A percentile compares a stretch with the other conserved stretches of the same genome.
These are phyloP conservation scores for Fusarium denticulatum DNA, from an alignment of 2,329 filamentous ascomycete species.

Conservation along the genomic window DNA sequence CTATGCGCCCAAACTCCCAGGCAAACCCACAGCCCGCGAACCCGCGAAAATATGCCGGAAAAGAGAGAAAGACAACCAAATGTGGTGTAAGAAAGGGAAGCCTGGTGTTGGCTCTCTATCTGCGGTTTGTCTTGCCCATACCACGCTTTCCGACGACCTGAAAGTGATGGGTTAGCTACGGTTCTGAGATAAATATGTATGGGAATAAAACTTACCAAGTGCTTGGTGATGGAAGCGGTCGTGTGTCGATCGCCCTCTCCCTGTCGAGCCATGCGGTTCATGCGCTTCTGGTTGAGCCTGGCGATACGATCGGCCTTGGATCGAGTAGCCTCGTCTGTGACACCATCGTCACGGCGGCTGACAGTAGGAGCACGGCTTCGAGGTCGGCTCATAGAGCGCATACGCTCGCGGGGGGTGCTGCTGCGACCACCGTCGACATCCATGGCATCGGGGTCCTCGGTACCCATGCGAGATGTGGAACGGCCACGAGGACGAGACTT, in stretches of 20 bases:
- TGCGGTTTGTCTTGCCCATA: constrained; percentile 86
- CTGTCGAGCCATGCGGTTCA: constrained; percentile 97
- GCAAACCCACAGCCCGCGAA: constrained; percentile 39
- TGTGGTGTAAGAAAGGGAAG: constrained; percentile 27
- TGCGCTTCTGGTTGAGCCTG: constrained; percentile 96
- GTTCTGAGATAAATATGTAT: not conserved
- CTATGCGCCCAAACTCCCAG: constrained; percentile 47
- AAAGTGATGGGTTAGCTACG: constrained; percentile 14
- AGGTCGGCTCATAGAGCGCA: constrained; percentile 77
- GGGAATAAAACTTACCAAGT: constrained; percentile 74
- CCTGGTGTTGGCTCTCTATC: constrained; percentile 55
- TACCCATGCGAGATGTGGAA: constrained; percentile 69
- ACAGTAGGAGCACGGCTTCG: constrained; percentile 71
- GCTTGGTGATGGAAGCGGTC: constrained; percentile 83
- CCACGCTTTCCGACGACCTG: constrained; percentile 91
- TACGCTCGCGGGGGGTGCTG: constrained; percentile 61
- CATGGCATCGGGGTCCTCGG: constrained; percentile 77
- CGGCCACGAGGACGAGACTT: constrained; percentile 75
- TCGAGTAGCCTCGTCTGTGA: constrained; percentile 72
- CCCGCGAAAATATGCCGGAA: constrained; percentile 37
- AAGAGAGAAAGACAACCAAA: constrained; percentile 37
- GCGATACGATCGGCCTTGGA: constrained; percentile 85
- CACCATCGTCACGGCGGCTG: constrained; percentile 81
- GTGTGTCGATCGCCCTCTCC: constrained; percentile 96
- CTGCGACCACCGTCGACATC: constrained; percentile 65